Base-by-base conservation (phyloP, 805 yeast species). In the Nakazawaea siamensis region DNA sequence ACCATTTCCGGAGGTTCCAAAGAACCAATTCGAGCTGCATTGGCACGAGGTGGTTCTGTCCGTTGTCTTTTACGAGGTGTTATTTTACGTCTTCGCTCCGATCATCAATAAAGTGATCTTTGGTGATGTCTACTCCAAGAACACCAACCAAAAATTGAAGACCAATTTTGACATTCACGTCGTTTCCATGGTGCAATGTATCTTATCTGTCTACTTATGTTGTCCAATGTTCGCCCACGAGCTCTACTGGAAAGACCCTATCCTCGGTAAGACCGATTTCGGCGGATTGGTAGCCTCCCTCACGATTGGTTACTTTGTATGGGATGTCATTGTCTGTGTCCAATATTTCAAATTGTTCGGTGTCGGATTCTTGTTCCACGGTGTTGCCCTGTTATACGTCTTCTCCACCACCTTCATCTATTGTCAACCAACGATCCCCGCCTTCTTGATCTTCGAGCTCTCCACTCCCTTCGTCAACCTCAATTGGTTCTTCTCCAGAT, bases 391-490 rank as follows among this genome's bases (percentile, higher is more conserved):
- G 0, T 55, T 86, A 36, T 71, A 70, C 48, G 95, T 85, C 26
- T 84, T 88, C 52, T 49, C 59, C 2, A 57, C 72, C 34, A 66
- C 85, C 2, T 64, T 82, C 40, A 54, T 64, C 21, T 83, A 77
- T 55, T 73, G 85, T 51, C 76, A 80, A 56, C 80, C 87, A 33
- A 80, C 82, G 75, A 70, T 83, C 18, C 90, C 95, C 1, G 75
- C 79, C 15, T 92, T 88, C 54, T 66, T 92, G 47, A 54, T 83
- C 33, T 92, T 82, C 57, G 98, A 92, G 59, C 68, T 83, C 27
- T 80, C 94, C 31, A 84, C 97, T 2, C 97, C 97, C 7, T 92
- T 92, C 58, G 95, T 92, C 42, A 94, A 92, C 57, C 55, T 84
- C 52, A 85, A 92, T 56, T 92, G 97, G 96, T 88, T 80, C 56